phyloP scores from a whole-genome alignment of 129 eudicot genomes.

The Pulicaria dysenterica region DNA sequence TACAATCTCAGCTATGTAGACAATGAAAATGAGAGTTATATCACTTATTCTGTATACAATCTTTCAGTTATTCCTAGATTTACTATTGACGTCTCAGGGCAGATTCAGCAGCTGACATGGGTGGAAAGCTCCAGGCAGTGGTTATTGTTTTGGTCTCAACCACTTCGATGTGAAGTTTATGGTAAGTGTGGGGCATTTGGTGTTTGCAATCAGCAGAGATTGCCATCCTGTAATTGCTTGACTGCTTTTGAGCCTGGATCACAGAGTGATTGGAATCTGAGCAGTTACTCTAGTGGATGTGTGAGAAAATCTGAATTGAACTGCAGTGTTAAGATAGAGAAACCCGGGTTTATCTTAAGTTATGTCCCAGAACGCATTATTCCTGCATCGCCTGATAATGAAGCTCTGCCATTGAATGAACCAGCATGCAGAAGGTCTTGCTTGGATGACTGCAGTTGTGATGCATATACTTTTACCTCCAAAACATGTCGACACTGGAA shows the following conservation, averaged over 20 bases:
- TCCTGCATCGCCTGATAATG: not conserved
- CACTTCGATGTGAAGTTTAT: slow-evolving; percentile 46
- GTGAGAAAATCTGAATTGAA: slow-evolving; percentile 18
- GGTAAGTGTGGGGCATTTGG: slow-evolving; percentile 57
- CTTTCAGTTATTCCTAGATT: slow-evolving; percentile 41
- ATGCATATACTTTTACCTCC: slow-evolving; percentile 27
- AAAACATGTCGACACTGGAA: slow-evolving; percentile 10
- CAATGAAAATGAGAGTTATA: slow-evolving; percentile 55
- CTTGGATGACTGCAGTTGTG: slow-evolving; percentile 20
- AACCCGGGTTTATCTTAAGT: not conserved
- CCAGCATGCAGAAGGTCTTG: slow-evolving; percentile 28
- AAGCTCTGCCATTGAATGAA: not conserved
- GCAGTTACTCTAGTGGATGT: slow-evolving; percentile 43
- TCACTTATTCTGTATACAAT: slow-evolving; percentile 39
- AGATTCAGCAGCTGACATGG: slow-evolving; percentile 40
- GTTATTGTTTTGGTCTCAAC: slow-evolving; percentile 54
- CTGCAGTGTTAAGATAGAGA: slow-evolving; percentile 14
- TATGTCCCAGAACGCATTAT: not conserved
- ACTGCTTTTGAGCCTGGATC: slow-evolving; percentile 35
- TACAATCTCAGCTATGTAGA: slow-evolving; percentile 45
- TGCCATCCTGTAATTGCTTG: slow-evolving; percentile 45
- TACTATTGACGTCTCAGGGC: slow-evolving; percentile 48
- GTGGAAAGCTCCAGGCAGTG: slow-evolving; percentile 28
- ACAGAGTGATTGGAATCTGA: slow-evolving; percentile 22
- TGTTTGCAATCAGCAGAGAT: slow-evolving; percentile 33